Evolutionary conservation across 257 asterid genomes (phyloP), one percentile per base, ranked within the genome.

Genomic region (Penstemon eatonii): DNA sequence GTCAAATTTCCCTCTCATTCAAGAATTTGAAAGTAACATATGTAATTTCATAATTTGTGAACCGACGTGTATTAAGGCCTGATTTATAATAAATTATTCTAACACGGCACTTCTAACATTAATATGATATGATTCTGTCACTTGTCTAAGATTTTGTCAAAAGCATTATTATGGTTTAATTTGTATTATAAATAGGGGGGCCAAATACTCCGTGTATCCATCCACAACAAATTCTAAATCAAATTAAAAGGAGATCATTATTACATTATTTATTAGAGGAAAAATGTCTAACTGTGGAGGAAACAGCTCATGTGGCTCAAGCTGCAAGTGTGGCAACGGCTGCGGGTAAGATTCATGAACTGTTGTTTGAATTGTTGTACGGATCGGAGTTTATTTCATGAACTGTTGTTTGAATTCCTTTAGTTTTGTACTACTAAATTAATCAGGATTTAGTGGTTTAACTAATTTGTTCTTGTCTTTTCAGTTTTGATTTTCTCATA

Each of bases 311-410:
- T 83, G 85, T 60, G 85, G 85, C 8, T 72, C 83, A 7, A 40
- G 60, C 78, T 81, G 86, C 80, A 72, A 62, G 46, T 81, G 86
- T 39, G 85, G 82, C 65, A 73, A 50, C 5, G 57, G 60, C 1
- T 77, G 86, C 75, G 73, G 80, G 89, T 84, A 67, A 43, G 15
- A 15, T 15, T 15, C 18, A 15, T 15, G n/a, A n/a, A n/a, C n/a
- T n/a, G 18, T 15, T 15, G 18, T 15, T 15, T 15, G 18, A 15
- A 15, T 15, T 15, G 18, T 0, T 15, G 0, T 15, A 15, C 18
- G 18, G 18, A 15, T 15, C 18, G 18, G 18, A 15, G 18, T 15
- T 15, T 15, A 15, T 15, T 15, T 15, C 18, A 15, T 15, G n/a
- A n/a, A n/a, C n/a, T n/a, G 18, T 15, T 15, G 18, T 15, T 15